Evolutionary conservation across 1,284 basidiomycete species (phyloP).

Genomic region (Cutaneotrichosporon mucoides): DNA sequence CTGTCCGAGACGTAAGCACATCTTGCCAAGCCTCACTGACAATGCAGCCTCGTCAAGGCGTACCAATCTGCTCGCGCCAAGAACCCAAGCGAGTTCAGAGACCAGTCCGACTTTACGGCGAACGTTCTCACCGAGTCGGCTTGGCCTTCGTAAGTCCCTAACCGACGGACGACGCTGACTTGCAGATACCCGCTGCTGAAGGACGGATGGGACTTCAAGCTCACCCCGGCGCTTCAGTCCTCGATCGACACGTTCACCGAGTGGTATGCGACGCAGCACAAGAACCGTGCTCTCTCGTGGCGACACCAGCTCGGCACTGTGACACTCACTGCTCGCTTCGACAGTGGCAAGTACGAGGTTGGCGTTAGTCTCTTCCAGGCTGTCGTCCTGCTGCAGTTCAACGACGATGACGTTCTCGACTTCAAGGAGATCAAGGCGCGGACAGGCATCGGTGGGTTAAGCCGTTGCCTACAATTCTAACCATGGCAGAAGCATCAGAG

Average conservation of each 20-base stretch:
- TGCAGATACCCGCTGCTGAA: constrained; percentile 39
- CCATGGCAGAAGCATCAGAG: constrained; percentile 73
- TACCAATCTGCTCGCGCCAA: constrained; percentile 50
- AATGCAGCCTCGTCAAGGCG: constrained; percentile 49
- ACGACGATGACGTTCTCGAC: constrained; percentile 57
- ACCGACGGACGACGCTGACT: neutral
- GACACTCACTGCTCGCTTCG: constrained; percentile 66
- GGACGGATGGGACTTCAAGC: constrained; percentile 43
- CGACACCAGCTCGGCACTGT: constrained; percentile 76
- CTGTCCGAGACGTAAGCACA: constrained; percentile 44
- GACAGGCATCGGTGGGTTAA: constrained; percentile 67
- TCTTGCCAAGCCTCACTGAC: neutral
- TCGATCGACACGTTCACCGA: constrained; percentile 60
- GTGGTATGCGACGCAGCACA: constrained; percentile 73
- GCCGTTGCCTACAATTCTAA: too few relatives aligned
- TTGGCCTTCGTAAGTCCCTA: constrained; percentile 53
- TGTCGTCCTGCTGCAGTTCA: constrained; percentile 84
- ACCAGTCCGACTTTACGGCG: constrained; percentile 50
- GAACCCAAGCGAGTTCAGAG: constrained; percentile 42
- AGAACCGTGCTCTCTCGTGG: constrained; percentile 67
- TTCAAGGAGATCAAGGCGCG: constrained; percentile 67
- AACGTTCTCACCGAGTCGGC: constrained; percentile 56
- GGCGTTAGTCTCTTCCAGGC: constrained; percentile 88
- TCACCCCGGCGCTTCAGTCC: constrained; percentile 60
- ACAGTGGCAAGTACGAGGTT: constrained; percentile 72